Base-by-base conservation (phyloP, 805 yeast species). In the Nakazawaea anatomiae region DNA sequence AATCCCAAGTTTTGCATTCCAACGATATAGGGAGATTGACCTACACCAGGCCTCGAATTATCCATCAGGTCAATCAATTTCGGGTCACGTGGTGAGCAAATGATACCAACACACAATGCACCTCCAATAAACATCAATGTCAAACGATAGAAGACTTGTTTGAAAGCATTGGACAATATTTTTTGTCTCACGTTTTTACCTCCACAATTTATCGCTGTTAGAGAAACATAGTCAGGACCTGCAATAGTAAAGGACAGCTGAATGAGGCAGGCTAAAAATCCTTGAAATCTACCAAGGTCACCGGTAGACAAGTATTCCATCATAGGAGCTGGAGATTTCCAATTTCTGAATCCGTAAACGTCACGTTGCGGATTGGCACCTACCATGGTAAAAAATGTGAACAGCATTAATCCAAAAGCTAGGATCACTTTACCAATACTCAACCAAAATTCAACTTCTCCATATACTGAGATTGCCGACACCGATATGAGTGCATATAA, bases 191-290 rank as follows among this genome's bases (percentile, higher is more conserved):
- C 64, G 39, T 57, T 60, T 8, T 96, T 95, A 57, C 82, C 73
- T 35, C 76, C 70, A 2, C 88, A 81, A 63, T 89, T 96, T 44
- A 95, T 89, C 3, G 96, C 95, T 35, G 88, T 81, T 87, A 87
- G 83, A 1, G 92, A 77, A 36, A 89, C 79, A 58, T 87, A 86
- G 65, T 89, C 96, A 1, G 96, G 95, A 0, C 96, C 96, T 3
- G 88, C 88, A 55, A 85, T 80, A 1, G 94, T 85, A 63, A 85
- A 89, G 31, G 86, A 72, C 6, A 96, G 96, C 54, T 80, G 81
- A 48, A 79, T 74, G 44, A 87, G 65, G 54, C 91, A 85, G 0
- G 83, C 76, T 58, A 86, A 65, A 59, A 86, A 87, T 1, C 92
- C 96, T 58, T 83, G 78, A 58, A 85, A 84, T 53, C 84, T 69